Conservation (phyloP, 1,284 basidiomycete genomes). For the Meira nashicola region DNA sequence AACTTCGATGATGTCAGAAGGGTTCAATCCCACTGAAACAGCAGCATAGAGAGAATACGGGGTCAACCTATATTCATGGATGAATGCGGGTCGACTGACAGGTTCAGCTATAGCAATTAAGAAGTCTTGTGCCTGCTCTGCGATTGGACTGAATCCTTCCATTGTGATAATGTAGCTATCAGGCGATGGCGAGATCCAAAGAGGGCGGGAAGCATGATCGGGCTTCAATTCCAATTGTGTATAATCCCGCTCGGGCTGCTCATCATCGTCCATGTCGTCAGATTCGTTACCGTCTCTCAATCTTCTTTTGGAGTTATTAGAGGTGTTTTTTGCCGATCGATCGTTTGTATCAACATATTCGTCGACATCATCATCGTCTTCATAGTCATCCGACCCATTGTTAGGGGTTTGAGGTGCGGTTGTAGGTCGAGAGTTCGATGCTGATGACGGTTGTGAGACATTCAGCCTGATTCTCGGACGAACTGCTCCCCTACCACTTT, state of each 20-base stretch:
- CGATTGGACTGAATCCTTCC: conserved; percentile 65
- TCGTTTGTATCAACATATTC: neutral
- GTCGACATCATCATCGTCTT: neutral
- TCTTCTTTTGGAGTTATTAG: neutral
- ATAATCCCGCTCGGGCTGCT: neutral
- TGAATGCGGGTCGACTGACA: conserved; percentile 93
- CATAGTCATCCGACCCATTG: neutral
- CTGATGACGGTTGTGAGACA: neutral
- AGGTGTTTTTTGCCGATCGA: too few species aligned
- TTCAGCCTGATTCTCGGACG: too few species aligned
- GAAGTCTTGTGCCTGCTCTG: conserved; percentile 97
- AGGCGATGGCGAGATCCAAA: conserved; percentile 46
- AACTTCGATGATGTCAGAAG: conserved; percentile 96
- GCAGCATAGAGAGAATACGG: conserved; percentile 97
- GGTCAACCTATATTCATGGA: conserved; percentile 98
- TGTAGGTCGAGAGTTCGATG: neutral
- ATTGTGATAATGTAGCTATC: conserved; percentile 51
- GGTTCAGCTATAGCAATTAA: conserved; percentile 97
- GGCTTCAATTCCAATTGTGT: conserved; percentile 31
- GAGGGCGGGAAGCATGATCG: conserved; percentile 45
- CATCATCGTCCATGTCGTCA: conserved; percentile 9
- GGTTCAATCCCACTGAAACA: conserved; percentile 94
- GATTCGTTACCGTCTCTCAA: conserved; percentile 1
- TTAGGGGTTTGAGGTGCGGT: neutral
- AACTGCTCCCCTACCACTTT: too few species aligned